Conservation (phyloP, 805 yeast species). For the Pichia manshurica region DNA sequence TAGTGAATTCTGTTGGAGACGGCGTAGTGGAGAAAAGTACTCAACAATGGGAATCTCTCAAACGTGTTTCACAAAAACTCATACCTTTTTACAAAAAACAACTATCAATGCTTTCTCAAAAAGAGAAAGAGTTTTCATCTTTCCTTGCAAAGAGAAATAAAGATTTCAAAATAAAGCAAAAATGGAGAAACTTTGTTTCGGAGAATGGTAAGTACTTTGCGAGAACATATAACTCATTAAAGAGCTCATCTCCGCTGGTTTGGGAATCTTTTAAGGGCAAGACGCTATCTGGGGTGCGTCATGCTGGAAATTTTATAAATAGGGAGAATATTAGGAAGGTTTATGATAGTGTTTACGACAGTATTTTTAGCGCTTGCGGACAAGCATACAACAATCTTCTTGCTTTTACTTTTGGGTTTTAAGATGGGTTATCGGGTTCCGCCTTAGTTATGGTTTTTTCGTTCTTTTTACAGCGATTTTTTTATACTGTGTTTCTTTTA, state of each 20-base stretch:
- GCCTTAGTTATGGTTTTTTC: no score
- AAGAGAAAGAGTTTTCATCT: no score
- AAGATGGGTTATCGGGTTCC: no score
- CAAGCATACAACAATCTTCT: not conserved
- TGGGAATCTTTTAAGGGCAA: not conserved
- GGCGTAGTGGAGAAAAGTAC: no score
- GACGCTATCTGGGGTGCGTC: not conserved
- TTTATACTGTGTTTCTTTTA: no score
- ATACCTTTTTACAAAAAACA: no score
- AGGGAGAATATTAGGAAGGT: not conserved
- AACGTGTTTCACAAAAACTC: no score
- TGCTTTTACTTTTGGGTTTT: not conserved
- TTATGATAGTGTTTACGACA: not conserved
- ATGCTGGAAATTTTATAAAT: not conserved
- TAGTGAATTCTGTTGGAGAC: no score
- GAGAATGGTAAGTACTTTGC: not conserved
- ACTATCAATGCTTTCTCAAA: no score
- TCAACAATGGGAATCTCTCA: no score
- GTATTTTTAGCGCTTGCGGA: not conserved
- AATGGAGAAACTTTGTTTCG: not conserved
- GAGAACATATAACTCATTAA: not conserved
- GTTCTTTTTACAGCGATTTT: no score
- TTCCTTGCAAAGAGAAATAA: not conserved
- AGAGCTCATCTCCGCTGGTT: not conserved
- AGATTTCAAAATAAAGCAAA: not conserved